Evolutionary conservation across 2,329 filamentous ascomycete species (phyloP).

Genomic region (Gnomoniopsis smithogilvyi): DNA sequence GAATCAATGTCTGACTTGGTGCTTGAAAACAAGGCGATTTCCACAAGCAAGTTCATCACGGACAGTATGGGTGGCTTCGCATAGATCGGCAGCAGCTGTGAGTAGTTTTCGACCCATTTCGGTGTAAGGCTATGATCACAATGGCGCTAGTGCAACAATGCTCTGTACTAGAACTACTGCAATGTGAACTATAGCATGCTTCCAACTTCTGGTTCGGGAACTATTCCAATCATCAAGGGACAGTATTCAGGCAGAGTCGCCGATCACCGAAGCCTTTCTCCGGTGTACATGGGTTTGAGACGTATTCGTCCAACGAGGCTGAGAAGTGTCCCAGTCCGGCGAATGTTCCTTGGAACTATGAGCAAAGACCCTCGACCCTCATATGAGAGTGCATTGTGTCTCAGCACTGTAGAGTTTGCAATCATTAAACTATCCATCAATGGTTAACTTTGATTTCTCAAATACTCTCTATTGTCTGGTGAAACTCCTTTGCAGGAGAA

Average conservation of each 20-base stretch:
- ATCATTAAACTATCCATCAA: too few relatives aligned
- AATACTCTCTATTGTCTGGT: too few relatives aligned
- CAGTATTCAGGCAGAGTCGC: too few relatives aligned
- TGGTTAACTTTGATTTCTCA: too few relatives aligned
- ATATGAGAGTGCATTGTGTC: neutral
- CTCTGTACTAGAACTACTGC: too few relatives aligned
- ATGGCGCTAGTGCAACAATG: neutral
- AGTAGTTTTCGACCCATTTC: neutral
- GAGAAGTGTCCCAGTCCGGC: neutral
- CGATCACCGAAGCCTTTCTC: neutral
- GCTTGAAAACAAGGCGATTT: neutral
- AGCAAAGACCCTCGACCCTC: neutral
- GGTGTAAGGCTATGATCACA: neutral
- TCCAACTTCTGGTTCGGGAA: too few relatives aligned
- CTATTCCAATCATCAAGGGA: neutral
- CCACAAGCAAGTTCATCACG: neutral
- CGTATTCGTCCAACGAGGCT: neutral
- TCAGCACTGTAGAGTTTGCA: too few relatives aligned
- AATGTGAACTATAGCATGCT: too few relatives aligned
- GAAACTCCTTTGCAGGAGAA: too few relatives aligned
- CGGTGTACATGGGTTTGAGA: neutral
- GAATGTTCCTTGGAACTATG: neutral
- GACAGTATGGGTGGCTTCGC: neutral
- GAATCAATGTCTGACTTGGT: constrained; percentile 7
- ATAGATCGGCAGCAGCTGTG: neutral